Evolutionary conservation across 805 yeast species (phyloP), one percentile per base, ranked within the genome.

Genomic region (Candida caryicola): DNA sequence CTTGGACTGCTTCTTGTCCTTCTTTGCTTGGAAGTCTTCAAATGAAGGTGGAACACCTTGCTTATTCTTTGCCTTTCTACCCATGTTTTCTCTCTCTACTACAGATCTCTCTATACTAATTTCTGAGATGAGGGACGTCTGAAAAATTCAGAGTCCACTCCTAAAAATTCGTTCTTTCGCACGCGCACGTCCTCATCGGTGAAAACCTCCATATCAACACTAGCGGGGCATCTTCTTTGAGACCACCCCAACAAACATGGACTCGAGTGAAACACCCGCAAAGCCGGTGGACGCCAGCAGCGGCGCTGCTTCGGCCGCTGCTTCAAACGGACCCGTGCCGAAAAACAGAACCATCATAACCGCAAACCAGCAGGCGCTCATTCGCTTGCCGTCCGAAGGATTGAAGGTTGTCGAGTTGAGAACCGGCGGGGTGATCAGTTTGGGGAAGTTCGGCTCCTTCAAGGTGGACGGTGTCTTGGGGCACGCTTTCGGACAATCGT

Each of bases 401-500:
- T 59, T 81, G 53, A 82, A 86, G 55, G 73, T 90, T 28, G 79
- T 84, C n/a, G 78, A 81, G 49, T 65, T 90, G 42, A 73, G 71
- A 34, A 71, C 76, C 3, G 79, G 76, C 23, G 79, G 82, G 0
- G 57, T 74, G 8, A 73, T 93, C 14, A 77, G 79, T 39, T 70
- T 93, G 46, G 99, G 99, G 2, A 91, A 93, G 57, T 93, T 91
- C 61, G 99, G 99, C 14, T 70, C 83, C 0, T 93, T 93, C 57
- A 65, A 73, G 21, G 87, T 84, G 2, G 78, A 81, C 45, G 83
- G 77, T 36, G 73, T 91, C 9, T 59, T 91, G 29, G 97, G 96
- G 2, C 81, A 71, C 51, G 84, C 89, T 4, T 85, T 77, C 53
- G 99, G 98, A 1, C 91, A 86, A 49, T 79, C 95, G 1, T 93